These are phyloP conservation scores for Neostapfia colusana DNA, from an alignment of 176 grass and related monocot genomes.

Conservation along the genomic window DNA sequence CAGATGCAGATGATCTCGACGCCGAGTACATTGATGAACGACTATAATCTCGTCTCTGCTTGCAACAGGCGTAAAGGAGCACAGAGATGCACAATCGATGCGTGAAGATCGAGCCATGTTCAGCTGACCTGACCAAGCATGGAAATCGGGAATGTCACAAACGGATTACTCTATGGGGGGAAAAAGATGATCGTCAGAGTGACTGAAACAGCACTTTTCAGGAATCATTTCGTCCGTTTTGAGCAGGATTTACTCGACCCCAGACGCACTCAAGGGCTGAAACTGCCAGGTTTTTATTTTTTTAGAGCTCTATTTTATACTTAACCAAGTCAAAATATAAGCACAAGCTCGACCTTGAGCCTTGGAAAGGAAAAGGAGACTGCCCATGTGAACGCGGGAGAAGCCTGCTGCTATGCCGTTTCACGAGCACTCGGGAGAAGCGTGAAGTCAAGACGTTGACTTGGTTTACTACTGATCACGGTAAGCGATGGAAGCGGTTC, in stretches of 20 bases:
- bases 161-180: neutral
- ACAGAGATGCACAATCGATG: neutral
- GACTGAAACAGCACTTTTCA: too few relatives aligned
- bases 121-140: neutral
- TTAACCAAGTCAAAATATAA: neutral
- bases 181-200: too few relatives aligned
- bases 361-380: too few relatives aligned
- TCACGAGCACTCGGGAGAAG: neutral
- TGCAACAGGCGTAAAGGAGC: neutral
- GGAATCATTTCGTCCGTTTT: neutral
- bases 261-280: neutral
- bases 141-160: neutral
- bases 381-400: too few relatives aligned
- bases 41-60: neutral
- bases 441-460: neutral
- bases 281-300: neutral
- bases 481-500: neutral
- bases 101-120: neutral
- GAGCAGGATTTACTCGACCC: neutral
- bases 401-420: too few relatives aligned
- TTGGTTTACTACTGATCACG: neutral
- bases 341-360: neutral
- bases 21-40: neutral
- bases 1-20: neutral
- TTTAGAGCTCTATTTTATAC: neutral